A percentile compares a stretch with the other conserved stretches of the same genome.
These are phyloP conservation scores for Phaeomoniella chlamydospora DNA, from an alignment of 2,329 filamentous ascomycete species.

Conservation along the genomic window DNA sequence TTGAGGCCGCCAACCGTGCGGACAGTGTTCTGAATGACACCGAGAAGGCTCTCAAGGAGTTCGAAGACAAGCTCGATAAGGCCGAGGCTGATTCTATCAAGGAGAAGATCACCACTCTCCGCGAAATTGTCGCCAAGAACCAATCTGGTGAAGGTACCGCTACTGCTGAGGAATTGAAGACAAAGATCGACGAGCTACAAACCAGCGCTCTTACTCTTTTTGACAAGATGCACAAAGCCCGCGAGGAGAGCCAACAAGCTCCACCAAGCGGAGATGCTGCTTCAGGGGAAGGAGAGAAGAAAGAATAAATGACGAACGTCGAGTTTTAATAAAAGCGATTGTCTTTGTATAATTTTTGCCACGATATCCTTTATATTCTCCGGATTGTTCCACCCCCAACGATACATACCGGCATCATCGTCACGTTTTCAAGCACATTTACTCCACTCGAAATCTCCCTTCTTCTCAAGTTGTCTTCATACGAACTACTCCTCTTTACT, in stretches of 20 bases:
- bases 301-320: constrained; percentile 36
- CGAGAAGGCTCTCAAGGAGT: constrained; percentile 95
- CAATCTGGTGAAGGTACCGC: constrained; percentile 79
- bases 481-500: background rate
- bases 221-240: constrained; percentile 99
- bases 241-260: constrained; percentile 47
- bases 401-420: background rate
- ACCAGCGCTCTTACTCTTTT: constrained; percentile 90
- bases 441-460: too few species aligned
- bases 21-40: constrained; percentile 95
- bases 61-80: constrained; percentile 93
- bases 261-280: constrained; percentile 20
- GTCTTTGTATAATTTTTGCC: background rate
- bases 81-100: constrained; percentile 80
- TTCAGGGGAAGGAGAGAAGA: constrained; percentile 56
- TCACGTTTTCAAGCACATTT: too few species aligned
- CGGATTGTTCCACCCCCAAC: background rate
- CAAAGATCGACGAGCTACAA: constrained; percentile 97
- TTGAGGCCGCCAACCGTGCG: constrained; percentile 93
- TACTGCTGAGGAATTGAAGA: constrained; percentile 88
- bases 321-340: background rate
- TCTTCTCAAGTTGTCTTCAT: background rate
- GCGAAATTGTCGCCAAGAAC: constrained; percentile 85
- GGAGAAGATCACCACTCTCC: constrained; percentile 78
- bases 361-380: background rate